Conservation (phyloP, 768 basidiomycete genomes). For the Porpolomopsis calyptriformis region DNA sequence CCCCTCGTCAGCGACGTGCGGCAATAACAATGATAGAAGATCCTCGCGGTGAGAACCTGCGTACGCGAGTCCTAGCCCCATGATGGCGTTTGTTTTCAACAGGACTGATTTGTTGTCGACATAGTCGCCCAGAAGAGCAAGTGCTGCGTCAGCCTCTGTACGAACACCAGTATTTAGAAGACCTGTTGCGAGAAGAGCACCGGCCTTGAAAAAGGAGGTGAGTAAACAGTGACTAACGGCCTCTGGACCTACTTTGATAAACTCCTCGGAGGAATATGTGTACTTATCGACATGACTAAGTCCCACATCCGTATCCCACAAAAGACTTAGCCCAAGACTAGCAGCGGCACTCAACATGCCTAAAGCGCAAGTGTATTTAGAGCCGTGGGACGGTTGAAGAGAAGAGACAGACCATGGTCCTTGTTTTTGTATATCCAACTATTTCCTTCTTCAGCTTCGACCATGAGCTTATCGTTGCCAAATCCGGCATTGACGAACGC, state of each 20-base stretch:
- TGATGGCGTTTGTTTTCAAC: slow-evolving; percentile 79
- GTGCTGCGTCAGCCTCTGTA: slow-evolving; percentile 86
- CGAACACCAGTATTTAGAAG: slow-evolving; percentile 83
- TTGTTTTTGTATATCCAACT: slow-evolving; percentile 99
- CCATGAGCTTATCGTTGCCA: slow-evolving; percentile 98
- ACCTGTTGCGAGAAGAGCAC: slow-evolving; percentile 90
- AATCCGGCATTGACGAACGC: slow-evolving; percentile 98
- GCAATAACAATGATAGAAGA: slow-evolving; percentile 64
- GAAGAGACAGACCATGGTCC: slow-evolving; percentile 62
- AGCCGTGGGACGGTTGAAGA: neutral
- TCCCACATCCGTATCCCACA: slow-evolving; percentile 96
- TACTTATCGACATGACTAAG: slow-evolving; percentile 94
- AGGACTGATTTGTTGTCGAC: slow-evolving; percentile 78
- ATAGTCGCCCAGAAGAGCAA: slow-evolving; percentile 84
- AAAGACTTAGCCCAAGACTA: slow-evolving; percentile 80
- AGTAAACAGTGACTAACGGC: neutral
- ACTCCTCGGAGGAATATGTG: slow-evolving; percentile 90
- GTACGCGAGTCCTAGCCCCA: slow-evolving; percentile 90
- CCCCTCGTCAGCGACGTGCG: slow-evolving; percentile 70
- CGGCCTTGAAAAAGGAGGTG: slow-evolving; percentile 42
- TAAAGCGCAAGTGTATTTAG: slow-evolving; percentile 18
- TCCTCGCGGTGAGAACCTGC: slow-evolving; percentile 90
- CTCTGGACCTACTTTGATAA: slow-evolving; percentile 62
- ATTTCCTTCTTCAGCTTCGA: slow-evolving; percentile 88
- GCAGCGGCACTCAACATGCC: slow-evolving; percentile 97